These are phyloP conservation scores for Polymyxa betae DNA, from an alignment of 208 protist species.

Conservation along the genomic window DNA sequence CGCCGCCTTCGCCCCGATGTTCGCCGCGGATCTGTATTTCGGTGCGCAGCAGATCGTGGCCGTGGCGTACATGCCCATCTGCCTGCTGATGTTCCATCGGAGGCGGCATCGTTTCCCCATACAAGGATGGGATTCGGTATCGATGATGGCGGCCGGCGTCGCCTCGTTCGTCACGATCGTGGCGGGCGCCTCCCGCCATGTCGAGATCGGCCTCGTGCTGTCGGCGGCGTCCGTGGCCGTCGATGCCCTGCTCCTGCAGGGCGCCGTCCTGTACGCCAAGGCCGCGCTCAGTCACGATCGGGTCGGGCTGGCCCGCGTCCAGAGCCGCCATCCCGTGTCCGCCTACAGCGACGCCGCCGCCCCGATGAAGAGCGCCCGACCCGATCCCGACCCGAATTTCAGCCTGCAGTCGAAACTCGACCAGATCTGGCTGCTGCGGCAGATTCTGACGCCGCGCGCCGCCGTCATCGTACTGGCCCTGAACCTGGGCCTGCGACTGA, in stretches of 20 bases:
- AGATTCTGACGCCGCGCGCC: neutral
- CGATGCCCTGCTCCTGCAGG: neutral
- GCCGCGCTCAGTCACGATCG: neutral
- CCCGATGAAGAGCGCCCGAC: neutral
- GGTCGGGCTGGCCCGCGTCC: neutral
- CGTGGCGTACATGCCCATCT: neutral
- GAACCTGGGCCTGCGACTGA: neutral
- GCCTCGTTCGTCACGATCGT: neutral
- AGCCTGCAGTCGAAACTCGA: too few relatives aligned
- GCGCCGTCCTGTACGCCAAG: neutral
- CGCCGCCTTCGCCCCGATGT: too few relatives aligned
- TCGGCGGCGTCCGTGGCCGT: neutral
- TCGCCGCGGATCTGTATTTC: too few relatives aligned
- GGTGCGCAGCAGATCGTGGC: neutral
- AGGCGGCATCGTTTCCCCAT: neutral
- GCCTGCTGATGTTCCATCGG: neutral
- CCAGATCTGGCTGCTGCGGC: neutral
- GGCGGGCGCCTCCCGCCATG: too few relatives aligned
- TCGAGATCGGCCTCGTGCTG: neutral
- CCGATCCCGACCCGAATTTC: too few relatives aligned
- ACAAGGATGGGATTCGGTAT: neutral
- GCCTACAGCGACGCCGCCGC: neutral
- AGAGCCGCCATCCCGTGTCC: neutral
- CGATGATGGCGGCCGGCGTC: neutral
- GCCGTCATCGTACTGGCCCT: neutral